Base-by-base conservation (phyloP, 2,329 filamentous ascomycete species). In the Dactylellina leptospora region DNA sequence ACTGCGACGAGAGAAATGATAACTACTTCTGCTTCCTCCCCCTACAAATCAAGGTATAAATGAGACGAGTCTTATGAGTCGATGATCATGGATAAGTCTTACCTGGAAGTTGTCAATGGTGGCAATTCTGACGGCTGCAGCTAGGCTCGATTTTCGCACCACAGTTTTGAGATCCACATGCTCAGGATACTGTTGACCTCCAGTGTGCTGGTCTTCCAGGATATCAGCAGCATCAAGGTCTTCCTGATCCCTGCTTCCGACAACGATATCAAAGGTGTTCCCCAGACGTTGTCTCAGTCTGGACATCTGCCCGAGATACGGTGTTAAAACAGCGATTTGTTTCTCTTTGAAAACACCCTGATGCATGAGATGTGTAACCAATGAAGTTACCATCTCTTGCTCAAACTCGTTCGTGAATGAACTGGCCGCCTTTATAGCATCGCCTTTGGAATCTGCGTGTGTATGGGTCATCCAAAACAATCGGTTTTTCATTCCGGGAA, bases 11-110 rank as follows among this genome's bases (percentile, higher is more conserved):
- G 81, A 0, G 88, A 90, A 0, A 92, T 81, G 1, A 93, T 81
- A 0, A 93, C 82, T 5, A 93, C 81, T 59, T 90, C 88, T 1
- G 86, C 87, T 75, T 93, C 89, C 76, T 93, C 89, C 0, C 90
- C 90, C 75, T 93, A 89, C 60, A n/a, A 30, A 8, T 13, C n/a
- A n/a, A 30, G 5, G 91, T 92, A 74, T 92, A 54, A 25, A 53
- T 44, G 33, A 6, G 13, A 13, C 13, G 6, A 6, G 30, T 33
- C 30, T 33, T 13, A n/a, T n/a, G n/a, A n/a, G n/a, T n/a, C 30
- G 13, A 33, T 13, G 6, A 33, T 13, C 13, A 33, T 33, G 91
- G 86, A 0, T 81, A 0, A 79, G 78, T 0, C 77, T 77, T 55
- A 54, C 74, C 2, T 81, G 80, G 2, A 79, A 75, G 9, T 78